phyloP scores from a whole-genome alignment of 2,329 filamentous ascomycete genomes.

The Juglanconis sp. region DNA sequence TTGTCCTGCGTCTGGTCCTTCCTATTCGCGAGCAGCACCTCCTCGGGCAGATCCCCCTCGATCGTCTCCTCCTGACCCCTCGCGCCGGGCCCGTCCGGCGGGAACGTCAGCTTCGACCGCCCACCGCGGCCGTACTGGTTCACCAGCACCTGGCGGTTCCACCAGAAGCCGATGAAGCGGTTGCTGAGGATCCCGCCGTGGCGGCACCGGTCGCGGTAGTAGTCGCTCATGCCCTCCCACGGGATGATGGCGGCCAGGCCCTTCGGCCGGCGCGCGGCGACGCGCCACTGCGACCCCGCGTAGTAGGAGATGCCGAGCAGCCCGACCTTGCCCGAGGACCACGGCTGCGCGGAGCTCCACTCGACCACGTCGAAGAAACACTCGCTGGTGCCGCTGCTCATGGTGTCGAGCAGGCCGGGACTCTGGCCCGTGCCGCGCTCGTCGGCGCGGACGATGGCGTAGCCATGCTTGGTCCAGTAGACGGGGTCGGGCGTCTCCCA shows the following conservation, averaged over 20 bases:
- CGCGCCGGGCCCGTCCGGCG: slow-evolving; percentile 27
- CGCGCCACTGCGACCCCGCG: slow-evolving; percentile 45
- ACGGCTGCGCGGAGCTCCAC: slow-evolving; percentile 44
- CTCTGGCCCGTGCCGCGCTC: slow-evolving; percentile 47
- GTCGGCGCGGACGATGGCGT: slow-evolving; percentile 53
- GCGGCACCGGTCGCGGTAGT: slow-evolving; percentile 54
- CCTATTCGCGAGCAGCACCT: slow-evolving; percentile 47
- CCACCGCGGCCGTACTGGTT: slow-evolving; percentile 63
- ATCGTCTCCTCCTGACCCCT: slow-evolving; percentile 45
- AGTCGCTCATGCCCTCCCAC: slow-evolving; percentile 53
- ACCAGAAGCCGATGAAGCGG: slow-evolving; percentile 61
- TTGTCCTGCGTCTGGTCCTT: slow-evolving; percentile 46
- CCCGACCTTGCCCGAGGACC: slow-evolving; percentile 47
- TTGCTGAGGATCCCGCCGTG: slow-evolving; percentile 62
- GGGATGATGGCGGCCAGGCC: slow-evolving; percentile 46
- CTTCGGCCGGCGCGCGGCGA: slow-evolving; percentile 43
- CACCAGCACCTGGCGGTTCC: slow-evolving; percentile 61
- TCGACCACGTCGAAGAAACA: slow-evolving; percentile 48
- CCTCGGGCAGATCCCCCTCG: slow-evolving; percentile 55
- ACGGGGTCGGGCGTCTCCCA: slow-evolving; percentile 59
- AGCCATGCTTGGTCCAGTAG: slow-evolving; percentile 54
- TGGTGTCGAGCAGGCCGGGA: slow-evolving; percentile 45
- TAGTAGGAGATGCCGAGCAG: slow-evolving; percentile 48
- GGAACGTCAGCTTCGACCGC: slow-evolving; percentile 28
- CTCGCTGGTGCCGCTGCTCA: slow-evolving; percentile 46